Percentiles rank a stretch among this genome's conserved stretches.
phyloP scores from a whole-genome alignment of 768 basidiomycete genomes.

The Boletus reticuloceps region DNA sequence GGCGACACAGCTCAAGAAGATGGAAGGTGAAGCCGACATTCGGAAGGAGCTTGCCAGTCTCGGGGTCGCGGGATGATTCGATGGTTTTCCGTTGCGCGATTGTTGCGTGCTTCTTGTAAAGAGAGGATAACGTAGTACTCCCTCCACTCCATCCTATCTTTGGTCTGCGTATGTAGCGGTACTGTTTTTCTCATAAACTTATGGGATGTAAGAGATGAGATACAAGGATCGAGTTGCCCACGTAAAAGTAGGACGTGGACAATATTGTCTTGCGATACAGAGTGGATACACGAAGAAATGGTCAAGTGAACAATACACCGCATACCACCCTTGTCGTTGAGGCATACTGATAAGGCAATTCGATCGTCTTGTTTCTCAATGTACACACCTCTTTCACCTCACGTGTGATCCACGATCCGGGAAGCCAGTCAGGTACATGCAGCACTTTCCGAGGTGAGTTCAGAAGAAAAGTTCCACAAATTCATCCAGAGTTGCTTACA shows the following conservation, averaged over 20 bases:
- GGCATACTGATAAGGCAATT: too few relatives aligned
- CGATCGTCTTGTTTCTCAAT: background rate
- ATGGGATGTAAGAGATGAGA: background rate
- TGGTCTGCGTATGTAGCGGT: background rate
- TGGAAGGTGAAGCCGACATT: constrained; percentile 86
- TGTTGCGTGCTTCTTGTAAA: background rate
- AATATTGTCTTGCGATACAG: too few relatives aligned
- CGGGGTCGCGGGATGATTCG: constrained; percentile 18
- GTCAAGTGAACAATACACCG: too few relatives aligned
- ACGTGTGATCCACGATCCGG: background rate
- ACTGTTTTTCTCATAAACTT: constrained; percentile 3
- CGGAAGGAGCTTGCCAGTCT: constrained; percentile 66
- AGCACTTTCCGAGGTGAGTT: too few relatives aligned
- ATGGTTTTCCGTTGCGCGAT: background rate
- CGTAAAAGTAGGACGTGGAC: too few relatives aligned
- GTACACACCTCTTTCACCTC: background rate
- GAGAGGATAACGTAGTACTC: background rate
- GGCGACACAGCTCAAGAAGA: constrained; percentile 95
- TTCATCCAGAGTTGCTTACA: background rate
- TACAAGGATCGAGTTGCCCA: too few relatives aligned
- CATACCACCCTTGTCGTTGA: too few relatives aligned
- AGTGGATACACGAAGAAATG: too few relatives aligned
- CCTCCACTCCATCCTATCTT: background rate
- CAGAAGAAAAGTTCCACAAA: too few relatives aligned
- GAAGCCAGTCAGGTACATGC: too few relatives aligned